These are phyloP conservation scores for Aureobasidium sp. DNA, from an alignment of 2,329 filamentous ascomycete genomes.

Conservation along the genomic window DNA sequence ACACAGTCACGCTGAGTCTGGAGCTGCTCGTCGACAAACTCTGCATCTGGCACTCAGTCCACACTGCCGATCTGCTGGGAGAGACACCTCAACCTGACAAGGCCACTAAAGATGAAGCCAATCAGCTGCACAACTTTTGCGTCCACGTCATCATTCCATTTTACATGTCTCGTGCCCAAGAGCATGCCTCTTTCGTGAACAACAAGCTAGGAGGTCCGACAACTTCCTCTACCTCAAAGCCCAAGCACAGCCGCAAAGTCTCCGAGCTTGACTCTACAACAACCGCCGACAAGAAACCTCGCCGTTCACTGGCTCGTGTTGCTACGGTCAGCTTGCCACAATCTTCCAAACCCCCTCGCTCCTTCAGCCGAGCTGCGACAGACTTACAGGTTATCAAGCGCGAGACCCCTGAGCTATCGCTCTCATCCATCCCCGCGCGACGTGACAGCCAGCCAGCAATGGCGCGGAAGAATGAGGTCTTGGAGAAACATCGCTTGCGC, in stretches of 20 bases:
- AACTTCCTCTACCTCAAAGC: slow-evolving; percentile 49
- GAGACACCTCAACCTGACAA: slow-evolving; percentile 19
- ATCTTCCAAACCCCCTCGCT: slow-evolving; percentile 49
- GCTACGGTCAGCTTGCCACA: slow-evolving; percentile 48
- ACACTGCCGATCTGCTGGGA: slow-evolving; percentile 44
- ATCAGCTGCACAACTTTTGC: slow-evolving; percentile 69
- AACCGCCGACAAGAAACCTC: slow-evolving; percentile 26
- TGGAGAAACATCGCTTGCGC: slow-evolving; percentile 28
- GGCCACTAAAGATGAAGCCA: slow-evolving; percentile 32
- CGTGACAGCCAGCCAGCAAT: slow-evolving; percentile 10
- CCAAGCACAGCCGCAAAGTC: slow-evolving; percentile 29
- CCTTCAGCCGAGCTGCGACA: slow-evolving; percentile 62
- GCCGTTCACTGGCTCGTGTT: slow-evolving; percentile 54
- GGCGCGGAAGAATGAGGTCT: slow-evolving; percentile 17
- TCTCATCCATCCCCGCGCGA: slow-evolving; percentile 39
- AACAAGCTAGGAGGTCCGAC: slow-evolving; percentile 69
- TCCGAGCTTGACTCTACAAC: slow-evolving; percentile 32
- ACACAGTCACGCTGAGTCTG: slow-evolving; percentile 58
- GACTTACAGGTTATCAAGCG: slow-evolving; percentile 48
- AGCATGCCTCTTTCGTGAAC: slow-evolving; percentile 62
- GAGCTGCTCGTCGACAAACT: slow-evolving; percentile 71
- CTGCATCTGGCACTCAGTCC: slow-evolving; percentile 76
- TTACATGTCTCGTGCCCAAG: slow-evolving; percentile 69
- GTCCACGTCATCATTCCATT: slow-evolving; percentile 75
- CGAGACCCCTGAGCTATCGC: slow-evolving; percentile 46